Base-by-base conservation (phyloP, 768 basidiomycete species). In the Phylloporus arenicola region DNA sequence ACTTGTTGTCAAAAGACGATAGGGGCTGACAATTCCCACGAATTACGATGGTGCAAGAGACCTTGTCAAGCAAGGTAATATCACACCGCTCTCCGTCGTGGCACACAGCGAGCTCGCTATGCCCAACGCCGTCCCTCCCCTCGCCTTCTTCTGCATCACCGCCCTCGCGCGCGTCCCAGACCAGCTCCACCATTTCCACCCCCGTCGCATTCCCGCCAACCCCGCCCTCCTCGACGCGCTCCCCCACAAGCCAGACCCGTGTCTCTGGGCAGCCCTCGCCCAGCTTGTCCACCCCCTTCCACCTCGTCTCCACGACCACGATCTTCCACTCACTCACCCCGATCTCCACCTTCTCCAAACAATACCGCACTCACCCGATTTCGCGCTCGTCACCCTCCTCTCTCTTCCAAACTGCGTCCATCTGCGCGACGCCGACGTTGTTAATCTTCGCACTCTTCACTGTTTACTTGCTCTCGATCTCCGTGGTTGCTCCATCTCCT, bases 371-470 rank as follows among this genome's bases (percentile, higher is more conserved):
- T 80, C 82, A 0, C 58, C 72, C 3, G 59, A 76, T 20, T 90
- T 87, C 62, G 72, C 84, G 3, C 72, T 90, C 29, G 53, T 89
- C 47, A 84, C 86, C 6, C 62, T 86, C 11, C 64, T 91, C 20
- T 74, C 84, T 42, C 69, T 90, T 9, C 73, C 79, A 3, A 64
- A 72, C 6, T 84, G 83, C 55, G 47, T 51, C 11, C 70, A 77
- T n/a, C 70, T 90, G 1, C 78, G 73, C 24, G 88, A 90, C 63
- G 66, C 75, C 22, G 77, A 75, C 42, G 71, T 87, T 22, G 50
- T 72, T 35, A 61, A 68, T 9, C 70, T 89, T 25, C 75, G 73
- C 25, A 56, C 65, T 10, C 72, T 90, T 6, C 79, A 78, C 56
- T 70, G 72, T 6, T 70, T 90, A 17, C 59, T 68, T 37, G 88